Base-by-base conservation (phyloP, 371 early-diverging fungal genomes). In the Capillidium rhysosporum region DNA sequence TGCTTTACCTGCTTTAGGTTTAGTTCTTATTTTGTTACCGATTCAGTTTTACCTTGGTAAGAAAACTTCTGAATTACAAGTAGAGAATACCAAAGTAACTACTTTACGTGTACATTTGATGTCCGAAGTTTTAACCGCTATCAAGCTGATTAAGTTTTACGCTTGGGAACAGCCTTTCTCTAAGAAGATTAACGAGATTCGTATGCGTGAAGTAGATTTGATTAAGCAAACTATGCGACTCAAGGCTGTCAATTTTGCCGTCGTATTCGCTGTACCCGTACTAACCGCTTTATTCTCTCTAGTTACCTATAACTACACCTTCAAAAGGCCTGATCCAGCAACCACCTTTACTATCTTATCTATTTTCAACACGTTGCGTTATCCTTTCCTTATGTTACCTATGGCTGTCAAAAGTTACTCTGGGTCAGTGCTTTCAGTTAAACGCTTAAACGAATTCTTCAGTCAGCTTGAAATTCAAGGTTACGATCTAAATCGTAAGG, bases 311-410 rank as follows among this genome's bases (percentile, higher is more conserved):
- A 55, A 46, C 20, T 57, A 58, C 21, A 49, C 62, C 23, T 67
- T 68, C n/a, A 56, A 62, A 2, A 26, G 46, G 21, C 62, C 69
- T 7, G 30, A 46, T 10, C 18, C 69, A 0, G 52, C 54, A 0
- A 56, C 63, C 25, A 56, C 70, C 20, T 73, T 71, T 56, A 58
- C 68, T 3, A 59, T 71, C 1, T 56, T 73, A 0, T 63, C 73
- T 14, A 57, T 63, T 38, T 71, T 71, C 46, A 69, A 67, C 41
- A 38, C 62, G n/a, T 56, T 67, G 3, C 63, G 75, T 1, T 67
- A 76, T n/a, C 85, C 85, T 4, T 63, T 86, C 52, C 78, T 79
- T 70, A 70, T 83, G 56, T 57, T 84, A 5, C 87, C 87, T 1
- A 63, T 67, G 3, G 59, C 75, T 2, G 65, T 85, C 12, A 66